phyloP scores from a whole-genome alignment of 176 grass and related monocot genomes.

The Canna indica region DNA sequence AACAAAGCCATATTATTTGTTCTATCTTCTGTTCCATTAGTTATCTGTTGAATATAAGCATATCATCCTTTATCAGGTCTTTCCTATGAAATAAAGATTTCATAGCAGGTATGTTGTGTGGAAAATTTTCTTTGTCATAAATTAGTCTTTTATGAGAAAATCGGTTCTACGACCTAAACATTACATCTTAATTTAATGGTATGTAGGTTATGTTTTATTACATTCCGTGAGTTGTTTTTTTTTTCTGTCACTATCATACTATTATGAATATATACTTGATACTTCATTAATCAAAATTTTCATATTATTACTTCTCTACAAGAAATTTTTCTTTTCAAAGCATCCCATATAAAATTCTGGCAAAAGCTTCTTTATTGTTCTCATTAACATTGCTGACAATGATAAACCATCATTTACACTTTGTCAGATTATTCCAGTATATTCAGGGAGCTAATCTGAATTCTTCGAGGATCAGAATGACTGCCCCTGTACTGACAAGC shows the following conservation, averaged over 20 bases:
- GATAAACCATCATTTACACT: slow-evolving; percentile 1
- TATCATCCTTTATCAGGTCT: too few species aligned
- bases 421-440: slow-evolving; percentile 72
- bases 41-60: too few species aligned
- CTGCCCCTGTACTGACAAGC: slow-evolving; percentile 57
- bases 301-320: too few species aligned
- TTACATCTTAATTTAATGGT: background rate
- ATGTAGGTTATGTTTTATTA: background rate
- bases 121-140: too few species aligned
- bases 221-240: background rate
- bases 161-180: background rate
- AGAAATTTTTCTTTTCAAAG: too few species aligned
- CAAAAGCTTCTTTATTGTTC: background rate
- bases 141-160: too few species aligned
- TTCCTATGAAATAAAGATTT: too few species aligned
- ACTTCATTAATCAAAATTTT: too few species aligned
- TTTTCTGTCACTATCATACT: background rate
- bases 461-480: slow-evolving; percentile 79
- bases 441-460: slow-evolving; percentile 84
- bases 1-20: too few species aligned
- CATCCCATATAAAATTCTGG: background rate
- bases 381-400: background rate
- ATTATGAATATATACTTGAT: too few species aligned
- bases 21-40: too few species aligned
- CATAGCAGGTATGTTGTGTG: too few species aligned